Percentiles rank a stretch among this genome's conserved stretches.
Evolutionary conservation across 306 rosid genomes (phyloP).

Genomic region (Potentilla sterilis): DNA sequence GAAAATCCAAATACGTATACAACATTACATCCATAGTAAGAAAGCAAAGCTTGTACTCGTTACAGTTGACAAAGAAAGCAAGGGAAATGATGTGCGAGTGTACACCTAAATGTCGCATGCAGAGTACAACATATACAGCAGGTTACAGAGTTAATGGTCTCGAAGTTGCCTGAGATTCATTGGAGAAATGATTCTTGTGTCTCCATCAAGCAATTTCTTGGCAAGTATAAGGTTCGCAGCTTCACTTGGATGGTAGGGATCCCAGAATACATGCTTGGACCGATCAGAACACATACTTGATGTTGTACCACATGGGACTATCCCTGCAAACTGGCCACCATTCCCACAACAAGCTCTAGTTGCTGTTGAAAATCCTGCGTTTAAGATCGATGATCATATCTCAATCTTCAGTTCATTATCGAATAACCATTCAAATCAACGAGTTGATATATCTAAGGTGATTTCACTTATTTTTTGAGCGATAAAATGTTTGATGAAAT

Average conservation of each 20-base stretch:
- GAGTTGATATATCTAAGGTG: background rate
- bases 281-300: conserved; percentile 75
- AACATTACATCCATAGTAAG: background rate
- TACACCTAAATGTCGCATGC: background rate
- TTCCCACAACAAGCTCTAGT: conserved; percentile 87
- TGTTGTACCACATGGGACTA: conserved; percentile 87
- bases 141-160: conserved; percentile 34
- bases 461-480: no score
- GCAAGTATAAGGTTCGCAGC: conserved; percentile 79
- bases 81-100: background rate
- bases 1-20: background rate
- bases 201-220: conserved; percentile 78
- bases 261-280: conserved; percentile 81
- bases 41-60: background rate
- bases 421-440: background rate
- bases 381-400: background rate
- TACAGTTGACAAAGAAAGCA: conserved; percentile 19
- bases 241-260: conserved; percentile 94
- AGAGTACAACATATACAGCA: background rate
- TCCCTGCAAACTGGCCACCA: conserved; percentile 93
- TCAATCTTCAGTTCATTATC: background rate
- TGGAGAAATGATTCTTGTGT: conserved; percentile 60
- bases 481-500: background rate
- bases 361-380: conserved; percentile 69
- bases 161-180: conserved; percentile 78